A percentile compares a stretch with the other conserved stretches of the same genome.
Evolutionary conservation across 2,329 filamentous ascomycete species (phyloP).

Genomic region (Curvularia spicifera): DNA sequence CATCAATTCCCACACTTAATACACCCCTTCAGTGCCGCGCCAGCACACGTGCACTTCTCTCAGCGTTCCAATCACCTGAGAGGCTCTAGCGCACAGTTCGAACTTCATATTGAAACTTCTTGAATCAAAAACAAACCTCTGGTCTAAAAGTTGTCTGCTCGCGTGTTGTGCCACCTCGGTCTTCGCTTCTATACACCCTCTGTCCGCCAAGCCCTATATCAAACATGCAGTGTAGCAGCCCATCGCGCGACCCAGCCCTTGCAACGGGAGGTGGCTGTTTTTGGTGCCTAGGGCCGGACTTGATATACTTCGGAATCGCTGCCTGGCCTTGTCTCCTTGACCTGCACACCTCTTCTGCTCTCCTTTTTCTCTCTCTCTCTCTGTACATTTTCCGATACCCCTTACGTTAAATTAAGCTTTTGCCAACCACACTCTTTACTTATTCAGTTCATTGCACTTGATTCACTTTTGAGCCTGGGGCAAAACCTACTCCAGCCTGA

Average conservation of each 20-base stretch:
- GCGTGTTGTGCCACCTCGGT: neutral
- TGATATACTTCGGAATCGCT: constrained; percentile 21
- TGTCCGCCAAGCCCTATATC: constrained; percentile 20
- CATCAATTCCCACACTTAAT: neutral
- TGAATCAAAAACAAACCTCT: neutral
- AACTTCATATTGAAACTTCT: neutral
- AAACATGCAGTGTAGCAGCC: constrained; percentile 36
- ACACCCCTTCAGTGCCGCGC: neutral
- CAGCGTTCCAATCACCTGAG: neutral
- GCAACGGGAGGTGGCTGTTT: constrained; percentile 21
- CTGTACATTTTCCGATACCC: constrained; percentile 6
- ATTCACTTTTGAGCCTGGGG: neutral
- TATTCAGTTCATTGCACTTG: constrained; percentile 1
- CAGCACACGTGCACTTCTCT: neutral
- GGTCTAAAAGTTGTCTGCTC: neutral
- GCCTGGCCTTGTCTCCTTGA: constrained; percentile 20
- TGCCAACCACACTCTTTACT: constrained; percentile 7
- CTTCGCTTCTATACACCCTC: constrained; percentile 7
- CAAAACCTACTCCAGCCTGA: neutral
- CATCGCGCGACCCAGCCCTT: constrained; percentile 10
- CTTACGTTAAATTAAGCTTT: constrained; percentile 3
- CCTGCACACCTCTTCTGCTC: constrained; percentile 1
- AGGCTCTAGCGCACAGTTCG: neutral
- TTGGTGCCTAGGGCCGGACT: constrained; percentile 18
- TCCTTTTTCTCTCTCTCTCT: neutral